Evolutionary conservation across 2,329 filamentous ascomycete species (phyloP).

Genomic region (Rhynchosporium graminicola): DNA sequence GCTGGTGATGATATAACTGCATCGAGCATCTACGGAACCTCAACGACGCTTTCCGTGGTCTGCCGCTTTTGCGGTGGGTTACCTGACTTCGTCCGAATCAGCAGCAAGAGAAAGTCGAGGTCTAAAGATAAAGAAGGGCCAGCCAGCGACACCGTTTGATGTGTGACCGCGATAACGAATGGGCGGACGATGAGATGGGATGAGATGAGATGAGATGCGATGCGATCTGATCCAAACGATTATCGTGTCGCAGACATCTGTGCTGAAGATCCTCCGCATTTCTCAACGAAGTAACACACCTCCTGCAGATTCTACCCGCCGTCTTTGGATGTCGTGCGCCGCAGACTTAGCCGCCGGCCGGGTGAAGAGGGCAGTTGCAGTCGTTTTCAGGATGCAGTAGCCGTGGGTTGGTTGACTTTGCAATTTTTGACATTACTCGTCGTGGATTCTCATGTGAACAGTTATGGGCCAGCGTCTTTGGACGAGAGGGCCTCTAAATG

Average conservation of each 20-base stretch:
- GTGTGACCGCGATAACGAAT: slow-evolving; percentile 5
- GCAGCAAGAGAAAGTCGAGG: not conserved
- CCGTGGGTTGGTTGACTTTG: not conserved
- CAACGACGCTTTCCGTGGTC: too few species aligned
- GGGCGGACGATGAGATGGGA: not conserved
- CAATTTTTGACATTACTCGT: not conserved
- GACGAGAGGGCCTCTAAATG: not conserved
- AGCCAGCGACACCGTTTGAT: slow-evolving; percentile 4
- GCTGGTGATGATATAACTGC: not conserved
- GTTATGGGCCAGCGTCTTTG: not conserved
- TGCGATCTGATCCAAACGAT: not conserved
- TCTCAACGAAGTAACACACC: not conserved
- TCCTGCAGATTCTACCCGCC: slow-evolving; percentile 10
- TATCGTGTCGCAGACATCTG: slow-evolving; percentile 10
- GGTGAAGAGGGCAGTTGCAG: not conserved
- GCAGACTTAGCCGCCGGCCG: not conserved
- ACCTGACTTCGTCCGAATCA: not conserved
- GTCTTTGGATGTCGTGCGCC: not conserved
- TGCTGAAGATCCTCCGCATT: slow-evolving; percentile 15
- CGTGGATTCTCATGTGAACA: slow-evolving; percentile 2
- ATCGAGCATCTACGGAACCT: too few species aligned
- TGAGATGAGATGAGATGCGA: not conserved
- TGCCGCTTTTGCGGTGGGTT: too few species aligned
- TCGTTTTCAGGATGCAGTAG: not conserved
- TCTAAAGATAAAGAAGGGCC: not conserved